A percentile compares a stretch with the other conserved stretches of the same genome.
These are phyloP conservation scores for Trichopus zeylanicus DNA, from an alignment of 116 monocot species.

Conservation along the genomic window DNA sequence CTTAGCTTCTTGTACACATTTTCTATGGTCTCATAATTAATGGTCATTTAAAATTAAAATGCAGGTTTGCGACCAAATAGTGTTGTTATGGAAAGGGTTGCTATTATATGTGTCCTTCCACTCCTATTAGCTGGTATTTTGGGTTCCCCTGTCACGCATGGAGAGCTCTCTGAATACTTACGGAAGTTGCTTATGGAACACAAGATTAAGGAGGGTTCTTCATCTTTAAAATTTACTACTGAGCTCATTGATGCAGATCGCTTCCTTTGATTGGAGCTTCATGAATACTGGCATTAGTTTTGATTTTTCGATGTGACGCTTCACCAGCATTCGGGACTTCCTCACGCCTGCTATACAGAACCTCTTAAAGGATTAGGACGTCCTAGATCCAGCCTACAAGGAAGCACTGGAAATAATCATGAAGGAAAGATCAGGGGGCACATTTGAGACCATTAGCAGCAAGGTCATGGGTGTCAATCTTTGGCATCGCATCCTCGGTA, in stretches of 20 bases:
- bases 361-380: constrained; percentile 70
- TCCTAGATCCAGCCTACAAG: constrained; percentile 91
- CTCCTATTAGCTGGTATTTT: constrained; percentile 77
- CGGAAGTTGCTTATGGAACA: constrained; percentile 68
- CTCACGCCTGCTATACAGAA: constrained; percentile 91
- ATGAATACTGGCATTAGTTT: neutral
- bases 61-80: constrained; percentile 84
- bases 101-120: constrained; percentile 83
- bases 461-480: constrained; percentile 90
- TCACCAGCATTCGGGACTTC: constrained; percentile 55
- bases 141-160: constrained; percentile 46
- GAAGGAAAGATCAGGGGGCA: constrained; percentile 81
- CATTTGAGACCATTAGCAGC: constrained; percentile 64
- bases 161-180: constrained; percentile 64
- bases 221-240: constrained; percentile 31
- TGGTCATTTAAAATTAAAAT: neutral
- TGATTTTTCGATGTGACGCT: neutral
- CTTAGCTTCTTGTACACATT: constrained; percentile 4
- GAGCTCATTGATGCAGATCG: constrained; percentile 82
- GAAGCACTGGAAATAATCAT: constrained; percentile 90
- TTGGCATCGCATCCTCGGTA: constrained; percentile 76
- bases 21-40: too few species aligned
- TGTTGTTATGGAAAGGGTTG: constrained; percentile 55
- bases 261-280: constrained; percentile 67
- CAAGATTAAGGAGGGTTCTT: constrained; percentile 38